Evolutionary conservation across 495 filamentous ascomycete species (phyloP).

Genomic region (Penicillium atrosanguineum): DNA sequence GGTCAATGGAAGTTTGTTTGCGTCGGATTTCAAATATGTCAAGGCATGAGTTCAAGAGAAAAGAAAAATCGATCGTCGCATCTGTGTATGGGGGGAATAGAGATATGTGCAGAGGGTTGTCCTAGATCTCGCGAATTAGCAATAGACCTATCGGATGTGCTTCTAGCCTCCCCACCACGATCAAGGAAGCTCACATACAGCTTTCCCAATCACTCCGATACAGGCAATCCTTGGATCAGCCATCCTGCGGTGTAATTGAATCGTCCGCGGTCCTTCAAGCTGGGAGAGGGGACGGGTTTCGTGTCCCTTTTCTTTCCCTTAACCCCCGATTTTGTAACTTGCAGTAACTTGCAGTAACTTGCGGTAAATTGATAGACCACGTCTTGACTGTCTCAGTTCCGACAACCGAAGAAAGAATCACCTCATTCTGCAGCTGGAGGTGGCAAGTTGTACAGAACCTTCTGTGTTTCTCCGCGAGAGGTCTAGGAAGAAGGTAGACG

Average conservation of each 20-base stretch:
- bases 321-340: neutral
- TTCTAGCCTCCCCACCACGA: neutral
- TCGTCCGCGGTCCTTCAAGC: no score
- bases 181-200: slow-evolving; percentile 50
- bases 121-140: slow-evolving; percentile 51
- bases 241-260: slow-evolving; percentile 17
- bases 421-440: neutral
- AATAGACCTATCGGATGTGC: neutral
- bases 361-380: neutral
- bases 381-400: neutral
- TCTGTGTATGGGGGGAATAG: slow-evolving; percentile 75
- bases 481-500: neutral
- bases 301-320: neutral
- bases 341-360: neutral
- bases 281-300: neutral
- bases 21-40: slow-evolving; percentile 87
- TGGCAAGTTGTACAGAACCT: neutral
- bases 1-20: slow-evolving; percentile 62
- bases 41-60: slow-evolving; percentile 84
- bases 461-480: neutral
- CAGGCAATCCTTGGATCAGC: slow-evolving; percentile 66
- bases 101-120: slow-evolving; percentile 91
- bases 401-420: neutral
- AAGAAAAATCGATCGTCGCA: slow-evolving; percentile 77
- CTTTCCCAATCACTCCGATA: slow-evolving; percentile 88